Percentiles rank a stretch among this genome's conserved stretches.
Evolutionary conservation across 306 rosid genomes (phyloP).

Genomic region (Elaeagnus macrophylla): DNA sequence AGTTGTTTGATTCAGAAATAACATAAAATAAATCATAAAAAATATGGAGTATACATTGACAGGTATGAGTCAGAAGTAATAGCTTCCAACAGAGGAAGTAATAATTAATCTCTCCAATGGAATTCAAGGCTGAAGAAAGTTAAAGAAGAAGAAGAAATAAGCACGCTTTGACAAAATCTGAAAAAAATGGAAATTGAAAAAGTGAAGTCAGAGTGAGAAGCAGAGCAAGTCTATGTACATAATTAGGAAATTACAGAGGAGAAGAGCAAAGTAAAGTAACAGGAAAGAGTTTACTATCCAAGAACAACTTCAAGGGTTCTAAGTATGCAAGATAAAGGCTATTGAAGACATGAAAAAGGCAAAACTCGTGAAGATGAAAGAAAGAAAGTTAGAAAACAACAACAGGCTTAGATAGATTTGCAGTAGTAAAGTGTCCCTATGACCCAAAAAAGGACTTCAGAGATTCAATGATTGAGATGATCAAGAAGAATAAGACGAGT

Average conservation of each 20-base stretch:
- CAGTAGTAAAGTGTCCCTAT: slow-evolving; percentile 64
- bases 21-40: slow-evolving; percentile 24
- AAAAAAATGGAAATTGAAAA: slow-evolving; percentile 30
- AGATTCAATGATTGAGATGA: slow-evolving; percentile 96
- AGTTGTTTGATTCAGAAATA: slow-evolving; percentile 26
- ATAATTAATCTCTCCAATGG: slow-evolving; percentile 20
- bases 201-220: slow-evolving; percentile 34
- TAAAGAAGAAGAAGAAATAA: slow-evolving; percentile 23
- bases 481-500: slow-evolving; percentile 48
- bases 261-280: slow-evolving; percentile 36
- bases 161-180: slow-evolving; percentile 27
- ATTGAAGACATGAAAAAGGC: slow-evolving; percentile 57
- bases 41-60: slow-evolving; percentile 26
- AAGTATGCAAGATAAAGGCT: slow-evolving; percentile 62
- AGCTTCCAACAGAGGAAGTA: slow-evolving; percentile 21
- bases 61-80: slow-evolving; percentile 8
- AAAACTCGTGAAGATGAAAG: slow-evolving; percentile 45
- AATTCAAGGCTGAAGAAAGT: slow-evolving; percentile 23
- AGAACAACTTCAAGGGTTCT: slow-evolving; percentile 54
- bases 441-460: slow-evolving; percentile 77
- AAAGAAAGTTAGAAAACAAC: slow-evolving; percentile 22
- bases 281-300: slow-evolving; percentile 56
- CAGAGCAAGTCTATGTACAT: slow-evolving; percentile 43
- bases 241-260: slow-evolving; percentile 54
- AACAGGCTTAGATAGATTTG: slow-evolving; percentile 52